Evolutionary conservation across 495 filamentous ascomycete species (phyloP), one percentile per base, ranked within the genome.

Genomic region (Collariella sp.): DNA sequence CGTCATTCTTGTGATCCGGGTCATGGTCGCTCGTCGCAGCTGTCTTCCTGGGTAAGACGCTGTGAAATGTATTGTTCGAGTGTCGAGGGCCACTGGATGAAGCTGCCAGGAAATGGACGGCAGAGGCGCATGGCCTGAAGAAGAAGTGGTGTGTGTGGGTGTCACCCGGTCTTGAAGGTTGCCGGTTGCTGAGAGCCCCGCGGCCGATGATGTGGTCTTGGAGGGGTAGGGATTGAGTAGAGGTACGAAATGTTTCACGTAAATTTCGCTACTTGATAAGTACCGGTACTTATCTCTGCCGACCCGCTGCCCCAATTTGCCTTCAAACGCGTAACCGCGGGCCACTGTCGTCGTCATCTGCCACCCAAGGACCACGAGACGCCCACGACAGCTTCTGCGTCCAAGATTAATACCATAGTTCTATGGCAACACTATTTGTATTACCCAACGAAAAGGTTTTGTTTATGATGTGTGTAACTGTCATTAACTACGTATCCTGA

Each of bases 1-100:
- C 54, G 61, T 55, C 50, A 58, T 55, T 53, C 49, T 55, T 19
- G 57, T 61, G 38, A 63, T 56, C 33, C 55, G 57, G 23, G 63
- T 66, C 63, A 66, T 66, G 4, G 26, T 31, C 26, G 26, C 18
- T 39, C 36, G 34, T 26, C 47, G 54, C 29, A 10, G 34, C 34
- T 35, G n/a, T 15, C 22, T 26, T 20, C 29, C 22, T 3, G 22
- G 26, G 20, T 15, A 15, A 26, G 23, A 45, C 6, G 16, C 22
- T 15, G 24, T 2, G 11, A 50, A 40, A 33, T 29, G 24, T 33
- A 15, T 13, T 12, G 9, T 48, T 36, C 18, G 12, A 18, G 22
- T 36, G 46, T 33, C 11, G 46, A 3, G n/a, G n/a, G 33, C 18
- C 31, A 23, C 33, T 15, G 18, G n/a, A 19, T 33, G 33, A n/a